These are phyloP conservation scores for Phylloporus scabripes DNA, from an alignment of 768 basidiomycete species.

Conservation along the genomic window DNA sequence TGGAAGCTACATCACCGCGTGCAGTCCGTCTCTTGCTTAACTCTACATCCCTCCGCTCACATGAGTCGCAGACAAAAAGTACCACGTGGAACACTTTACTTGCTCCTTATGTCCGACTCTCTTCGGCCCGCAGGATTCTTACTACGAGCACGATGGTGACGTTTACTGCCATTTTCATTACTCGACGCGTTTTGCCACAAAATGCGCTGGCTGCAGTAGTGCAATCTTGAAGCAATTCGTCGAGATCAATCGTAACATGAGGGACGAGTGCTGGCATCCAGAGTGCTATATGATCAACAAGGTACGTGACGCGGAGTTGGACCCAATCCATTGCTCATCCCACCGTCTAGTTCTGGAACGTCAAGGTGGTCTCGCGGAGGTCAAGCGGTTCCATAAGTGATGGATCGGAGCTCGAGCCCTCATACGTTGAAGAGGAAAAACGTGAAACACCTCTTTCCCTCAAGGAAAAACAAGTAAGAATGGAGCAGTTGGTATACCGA, in stretches of 20 bases:
- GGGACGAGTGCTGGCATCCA: slow-evolving; percentile 99
- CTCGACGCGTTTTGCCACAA: slow-evolving; percentile 96
- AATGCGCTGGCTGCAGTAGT: slow-evolving; percentile 95
- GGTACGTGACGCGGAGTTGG: slow-evolving; percentile 40
- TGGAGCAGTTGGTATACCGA: slow-evolving; percentile 97
- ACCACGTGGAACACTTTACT: slow-evolving; percentile 98
- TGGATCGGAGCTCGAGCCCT: slow-evolving; percentile 48
- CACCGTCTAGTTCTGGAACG: slow-evolving; percentile 88
- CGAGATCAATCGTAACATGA: slow-evolving; percentile 97
- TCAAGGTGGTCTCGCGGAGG: slow-evolving; percentile 78
- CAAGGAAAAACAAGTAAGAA: slow-evolving; percentile 84
- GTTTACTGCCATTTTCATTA: slow-evolving; percentile 99
- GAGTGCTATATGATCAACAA: slow-evolving; percentile 99
- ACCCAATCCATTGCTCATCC: slow-evolving; percentile 9
- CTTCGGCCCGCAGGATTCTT: slow-evolving; percentile 97
- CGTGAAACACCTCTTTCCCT: slow-evolving; percentile 72
- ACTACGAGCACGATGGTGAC: slow-evolving; percentile 97
- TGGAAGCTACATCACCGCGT: slow-evolving; percentile 98
- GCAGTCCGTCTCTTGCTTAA: slow-evolving; percentile 60
- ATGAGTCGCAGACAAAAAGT: slow-evolving; percentile 78
- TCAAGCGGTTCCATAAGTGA: slow-evolving; percentile 55
- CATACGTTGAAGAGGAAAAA: slow-evolving; percentile 72
- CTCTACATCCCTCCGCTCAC: slow-evolving; percentile 10
- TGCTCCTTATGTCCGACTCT: slow-evolving; percentile 95
- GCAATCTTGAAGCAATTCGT: slow-evolving; percentile 99